Evolutionary conservation across 2,329 filamentous ascomycete species (phyloP).

Genomic region (Pseudogymnoascus sp.): DNA sequence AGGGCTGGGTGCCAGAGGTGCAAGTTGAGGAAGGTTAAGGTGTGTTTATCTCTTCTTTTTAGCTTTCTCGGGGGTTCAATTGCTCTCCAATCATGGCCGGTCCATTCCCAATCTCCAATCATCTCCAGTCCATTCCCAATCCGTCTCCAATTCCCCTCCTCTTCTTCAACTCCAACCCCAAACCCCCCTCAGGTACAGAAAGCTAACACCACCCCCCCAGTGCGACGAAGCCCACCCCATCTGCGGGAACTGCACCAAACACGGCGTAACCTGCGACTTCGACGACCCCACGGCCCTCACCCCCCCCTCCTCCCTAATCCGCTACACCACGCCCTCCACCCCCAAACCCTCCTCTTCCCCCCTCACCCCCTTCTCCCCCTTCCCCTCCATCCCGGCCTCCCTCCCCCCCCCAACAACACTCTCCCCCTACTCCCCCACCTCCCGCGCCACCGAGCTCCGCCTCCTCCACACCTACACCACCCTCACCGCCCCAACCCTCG

Average conservation of each 20-base stretch:
- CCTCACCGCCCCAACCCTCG: slow-evolving; percentile 49
- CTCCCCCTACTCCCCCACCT: slow-evolving; percentile 15
- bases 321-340: slow-evolving; percentile 7
- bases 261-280: slow-evolving; percentile 59
- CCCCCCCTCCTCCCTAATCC: not conserved
- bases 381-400: no score
- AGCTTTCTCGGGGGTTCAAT: not conserved
- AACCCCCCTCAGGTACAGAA: no score
- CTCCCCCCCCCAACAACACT: no score
- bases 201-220: slow-evolving; percentile 28
- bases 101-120: not conserved
- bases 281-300: slow-evolving; percentile 32
- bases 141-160: not conserved
- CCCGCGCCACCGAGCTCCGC: slow-evolving; percentile 43
- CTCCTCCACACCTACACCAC: slow-evolving; percentile 58
- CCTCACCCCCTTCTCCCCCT: not conserved
- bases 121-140: no score
- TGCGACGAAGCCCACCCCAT: slow-evolving; percentile 59
- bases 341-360: slow-evolving; percentile 14
- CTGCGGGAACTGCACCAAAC: slow-evolving; percentile 59
- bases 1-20: slow-evolving; percentile 57
- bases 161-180: no score
- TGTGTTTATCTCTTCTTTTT: slow-evolving; percentile 27
- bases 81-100: not conserved
- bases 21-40: slow-evolving; percentile 64